Base-by-base conservation (phyloP, 2,329 filamentous ascomycete species). In the Acephala macrosclerotiorum region DNA sequence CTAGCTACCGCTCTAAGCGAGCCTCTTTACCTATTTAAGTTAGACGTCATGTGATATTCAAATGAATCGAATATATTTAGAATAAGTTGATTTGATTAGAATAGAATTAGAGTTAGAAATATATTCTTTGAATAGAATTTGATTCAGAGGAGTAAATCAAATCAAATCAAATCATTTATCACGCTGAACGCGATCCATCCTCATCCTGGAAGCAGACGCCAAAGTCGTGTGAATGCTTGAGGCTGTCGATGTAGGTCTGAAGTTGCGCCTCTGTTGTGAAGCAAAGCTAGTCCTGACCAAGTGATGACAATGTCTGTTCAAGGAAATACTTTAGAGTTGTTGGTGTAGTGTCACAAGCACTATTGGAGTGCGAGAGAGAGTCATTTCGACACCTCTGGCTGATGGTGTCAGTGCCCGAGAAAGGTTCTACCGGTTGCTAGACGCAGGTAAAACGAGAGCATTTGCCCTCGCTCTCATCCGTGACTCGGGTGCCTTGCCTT, bases 161-260 rank as follows among this genome's bases (percentile, higher is more conserved):
- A n/a, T n/a, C n/a, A n/a, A n/a, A n/a, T n/a, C n/a, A n/a, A n/a
- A n/a, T n/a, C n/a, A n/a, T n/a, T n/a, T n/a, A n/a, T n/a, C n/a
- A n/a, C n/a, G n/a, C n/a, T n/a, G n/a, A n/a, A n/a, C n/a, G n/a
- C n/a, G n/a, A n/a, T 14, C 38, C 40, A 49, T 60, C 40, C 6
- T 45, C n/a, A 16, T 38, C 25, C 22, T 26, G 25, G 20, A 49
- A 47, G n/a, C 45, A 49, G 26, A 60, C 40, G 20, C 58, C 58
- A n/a, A 60, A 60, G 29, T 60, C 26, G 22, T 38, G 42, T 16
- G 38, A 38, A 16, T 60, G 58, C 26, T 45, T 33, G 9, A 22
- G 26, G 22, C 36, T 60, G n/a, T 60, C 40, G 22, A 60, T 42
- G 26, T 47, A 60, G 7, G 20, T 60, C 40, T 60, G 58, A 6